These are phyloP conservation scores for Termitomyces sp. DNA, from an alignment of 768 basidiomycete species.

Conservation along the genomic window DNA sequence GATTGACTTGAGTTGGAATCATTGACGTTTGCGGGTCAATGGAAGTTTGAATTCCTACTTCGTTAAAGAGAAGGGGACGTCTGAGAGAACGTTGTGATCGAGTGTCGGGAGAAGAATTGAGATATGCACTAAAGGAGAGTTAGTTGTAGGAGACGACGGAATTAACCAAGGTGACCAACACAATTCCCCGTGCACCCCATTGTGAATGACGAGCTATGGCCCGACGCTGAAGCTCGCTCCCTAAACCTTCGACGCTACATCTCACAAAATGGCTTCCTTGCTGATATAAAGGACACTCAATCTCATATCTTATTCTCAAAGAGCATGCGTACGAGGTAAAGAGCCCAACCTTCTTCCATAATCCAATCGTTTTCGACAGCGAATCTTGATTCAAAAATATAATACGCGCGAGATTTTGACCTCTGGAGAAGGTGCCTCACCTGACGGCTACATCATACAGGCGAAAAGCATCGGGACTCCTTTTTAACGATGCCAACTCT, in stretches of 20 bases:
- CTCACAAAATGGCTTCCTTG: constrained; percentile 69
- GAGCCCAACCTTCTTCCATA: constrained; percentile 65
- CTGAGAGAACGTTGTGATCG: constrained; percentile 45
- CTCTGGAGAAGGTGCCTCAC: constrained; percentile 24
- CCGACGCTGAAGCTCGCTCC: constrained; percentile 59
- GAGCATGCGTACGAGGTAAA: constrained; percentile 45
- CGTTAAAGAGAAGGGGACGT: constrained; percentile 48
- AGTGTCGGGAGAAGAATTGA: constrained; percentile 39
- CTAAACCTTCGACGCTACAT: constrained; percentile 60
- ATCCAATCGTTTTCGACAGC: constrained; percentile 66
- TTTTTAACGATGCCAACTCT: constrained; percentile 55
- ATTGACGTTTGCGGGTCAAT: constrained; percentile 26
- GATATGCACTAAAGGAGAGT: constrained; percentile 36
- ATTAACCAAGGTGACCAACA: constrained; percentile 31
- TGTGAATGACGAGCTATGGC: constrained; percentile 62
- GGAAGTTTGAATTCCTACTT: constrained; percentile 60
- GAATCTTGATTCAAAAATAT: constrained; percentile 29
- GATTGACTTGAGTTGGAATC: constrained; percentile 20
- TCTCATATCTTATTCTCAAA: neutral
- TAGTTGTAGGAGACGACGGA: neutral
- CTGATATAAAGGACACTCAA: constrained; percentile 23
- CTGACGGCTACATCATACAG: constrained; percentile 67
- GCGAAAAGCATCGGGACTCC: constrained; percentile 53
- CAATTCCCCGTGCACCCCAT: constrained; percentile 71
- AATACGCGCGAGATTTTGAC: neutral